Evolutionary conservation across 306 rosid species (phyloP).

Genomic region (Vigna trinervia): DNA sequence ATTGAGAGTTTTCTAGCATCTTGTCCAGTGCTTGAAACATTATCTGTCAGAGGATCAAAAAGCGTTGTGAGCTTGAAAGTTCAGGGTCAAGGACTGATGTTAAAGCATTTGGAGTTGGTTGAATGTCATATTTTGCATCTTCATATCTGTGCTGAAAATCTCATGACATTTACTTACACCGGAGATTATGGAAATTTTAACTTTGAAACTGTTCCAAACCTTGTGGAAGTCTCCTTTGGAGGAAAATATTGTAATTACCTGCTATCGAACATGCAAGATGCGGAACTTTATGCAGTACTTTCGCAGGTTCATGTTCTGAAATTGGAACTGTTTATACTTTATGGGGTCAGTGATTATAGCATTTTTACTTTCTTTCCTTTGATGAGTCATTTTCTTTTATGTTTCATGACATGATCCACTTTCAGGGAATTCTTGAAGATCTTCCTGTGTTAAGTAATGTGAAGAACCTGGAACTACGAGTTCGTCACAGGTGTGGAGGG

Average conservation of each 20-base stretch:
- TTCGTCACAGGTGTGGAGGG: background rate
- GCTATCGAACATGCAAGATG: background rate
- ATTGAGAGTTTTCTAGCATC: background rate
- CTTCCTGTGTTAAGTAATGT: slow-evolving; percentile 5
- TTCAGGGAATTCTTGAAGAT: background rate
- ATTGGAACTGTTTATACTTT: background rate
- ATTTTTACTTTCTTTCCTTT: background rate
- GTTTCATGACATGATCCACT: background rate
- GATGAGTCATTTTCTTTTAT: background rate
- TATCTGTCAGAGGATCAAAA: background rate
- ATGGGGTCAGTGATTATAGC: background rate
- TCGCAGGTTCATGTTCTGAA: background rate
- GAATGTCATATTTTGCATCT: background rate
- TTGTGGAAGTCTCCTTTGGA: slow-evolving; percentile 19
- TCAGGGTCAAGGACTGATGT: background rate
- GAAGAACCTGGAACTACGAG: slow-evolving; percentile 22
- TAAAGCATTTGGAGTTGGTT: slow-evolving; percentile 35
- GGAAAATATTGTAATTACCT: background rate
- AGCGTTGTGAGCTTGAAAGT: background rate
- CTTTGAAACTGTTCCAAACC: slow-evolving; percentile 15
- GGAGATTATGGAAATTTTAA: background rate
- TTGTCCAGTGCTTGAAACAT: slow-evolving; percentile 27
- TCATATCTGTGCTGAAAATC: slow-evolving; percentile 24
- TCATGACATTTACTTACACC: background rate
- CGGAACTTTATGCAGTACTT: background rate